phyloP scores from a whole-genome alignment of 2,329 filamentous ascomycete genomes.

The Penicillium sp. region DNA sequence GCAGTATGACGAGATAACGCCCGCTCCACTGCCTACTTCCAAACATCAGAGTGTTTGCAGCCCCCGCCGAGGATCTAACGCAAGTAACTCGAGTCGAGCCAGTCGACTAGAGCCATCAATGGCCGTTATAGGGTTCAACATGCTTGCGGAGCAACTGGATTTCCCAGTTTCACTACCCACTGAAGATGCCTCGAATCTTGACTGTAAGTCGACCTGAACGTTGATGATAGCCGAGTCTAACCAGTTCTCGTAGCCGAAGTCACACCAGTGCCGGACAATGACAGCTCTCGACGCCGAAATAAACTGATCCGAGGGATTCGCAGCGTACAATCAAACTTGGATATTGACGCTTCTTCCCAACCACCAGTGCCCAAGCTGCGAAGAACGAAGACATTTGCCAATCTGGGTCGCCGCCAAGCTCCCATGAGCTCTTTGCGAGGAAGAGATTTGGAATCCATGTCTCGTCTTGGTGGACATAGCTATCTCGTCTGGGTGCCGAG shows the following conservation, averaged over 20 bases:
- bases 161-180: slow-evolving; percentile 24
- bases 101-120: slow-evolving; percentile 29
- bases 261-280: slow-evolving; percentile 1
- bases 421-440: slow-evolving; percentile 41
- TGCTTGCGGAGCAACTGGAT: slow-evolving; percentile 28
- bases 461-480: slow-evolving; percentile 49
- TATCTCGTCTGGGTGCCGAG: slow-evolving; percentile 42
- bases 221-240: neutral
- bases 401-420: slow-evolving; percentile 30
- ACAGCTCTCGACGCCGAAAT: slow-evolving; percentile 20
- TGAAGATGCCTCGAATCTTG: slow-evolving; percentile 6
- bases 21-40: neutral
- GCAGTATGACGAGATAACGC: neutral
- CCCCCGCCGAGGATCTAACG: neutral
- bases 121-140: slow-evolving; percentile 37
- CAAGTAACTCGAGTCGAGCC: slow-evolving; percentile 18
- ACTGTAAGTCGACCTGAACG: slow-evolving; percentile 9
- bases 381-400: slow-evolving; percentile 46
- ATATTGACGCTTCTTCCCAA: slow-evolving; percentile 24
- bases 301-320: slow-evolving; percentile 36
- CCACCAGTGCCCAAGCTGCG: slow-evolving; percentile 32
- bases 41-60: slow-evolving; percentile 1
- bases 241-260: slow-evolving; percentile 1
- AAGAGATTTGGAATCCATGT: slow-evolving; percentile 45
- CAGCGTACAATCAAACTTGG: slow-evolving; percentile 39